Base-by-base conservation (phyloP, 768 basidiomycete genomes). In the Tylopilus plumbeoviolaceoides region DNA sequence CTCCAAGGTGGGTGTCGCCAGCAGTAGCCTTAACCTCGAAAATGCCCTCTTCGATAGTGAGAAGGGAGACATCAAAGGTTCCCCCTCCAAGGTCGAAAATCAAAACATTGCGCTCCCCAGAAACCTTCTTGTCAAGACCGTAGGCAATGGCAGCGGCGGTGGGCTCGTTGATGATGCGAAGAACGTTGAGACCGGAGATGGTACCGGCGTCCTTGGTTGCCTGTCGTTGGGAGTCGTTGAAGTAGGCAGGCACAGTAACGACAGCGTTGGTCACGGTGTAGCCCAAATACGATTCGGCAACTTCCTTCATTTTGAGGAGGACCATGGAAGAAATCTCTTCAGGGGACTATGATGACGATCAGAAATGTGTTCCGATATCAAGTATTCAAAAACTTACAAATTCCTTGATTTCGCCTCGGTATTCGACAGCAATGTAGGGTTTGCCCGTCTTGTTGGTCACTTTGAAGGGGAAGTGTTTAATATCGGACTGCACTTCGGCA, bases 311-410 rank as follows among this genome's bases (percentile, higher is more conserved):
- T 78, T 98, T 98, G 57, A 81, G 75, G 55, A 98, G 83, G 59
- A 98, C 84, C 95, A 98, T 98, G 52, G 95, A 91, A 12, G 95
- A 98, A 64, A 98, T 87, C 75, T 98, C 95, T 71, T 98, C 94
- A 25, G 95, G 95, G 21, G 91, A 91, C 83, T 84, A 72, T 51
- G 64, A 67, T 70, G 12, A 15, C 15, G 20, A 11, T 66, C n/a
- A 63, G 23, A 31, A n/a, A 33, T 8, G 60, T 48, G 49, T 71
- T 11, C 11, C 7, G 5, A 30, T 17, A 0, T 10, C 23, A 23
- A 31, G 1, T n/a, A 27, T 14, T 2, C 18, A 23, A 1, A n/a
- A 12, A 74, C 83, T 79, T 74, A 85, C 91, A 70, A 99, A 98
- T 74, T 89, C 84, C 76, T 98, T 98, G 57, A 77, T 73, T 80